Conservation (phyloP, 2,329 filamentous ascomycete genomes). For the Hirsutella rhossiliensis region DNA sequence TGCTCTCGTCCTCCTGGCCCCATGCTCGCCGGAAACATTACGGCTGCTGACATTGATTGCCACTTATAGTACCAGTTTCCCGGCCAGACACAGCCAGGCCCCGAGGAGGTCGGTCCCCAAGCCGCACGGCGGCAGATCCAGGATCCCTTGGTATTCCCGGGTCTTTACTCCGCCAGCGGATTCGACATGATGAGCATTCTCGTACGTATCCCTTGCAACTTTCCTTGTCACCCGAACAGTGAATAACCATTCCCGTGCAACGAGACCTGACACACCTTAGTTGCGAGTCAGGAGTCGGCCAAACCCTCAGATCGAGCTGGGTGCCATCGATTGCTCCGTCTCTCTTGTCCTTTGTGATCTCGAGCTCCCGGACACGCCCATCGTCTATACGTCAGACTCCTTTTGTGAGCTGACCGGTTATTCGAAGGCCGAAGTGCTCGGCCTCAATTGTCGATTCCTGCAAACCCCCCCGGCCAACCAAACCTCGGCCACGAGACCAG, state of each 20-base stretch:
- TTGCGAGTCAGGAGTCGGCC: constrained; percentile 55
- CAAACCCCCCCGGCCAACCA: constrained; percentile 54
- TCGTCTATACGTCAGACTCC: constrained; percentile 74
- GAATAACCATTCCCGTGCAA: too few relatives aligned
- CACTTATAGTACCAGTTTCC: constrained; percentile 3
- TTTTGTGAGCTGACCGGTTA: constrained; percentile 76
- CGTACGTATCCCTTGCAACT: constrained; percentile 23
- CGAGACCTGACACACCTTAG: constrained; percentile 14
- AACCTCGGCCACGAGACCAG: background rate
- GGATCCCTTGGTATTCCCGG: constrained; percentile 42
- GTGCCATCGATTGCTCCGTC: constrained; percentile 73
- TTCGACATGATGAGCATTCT: constrained; percentile 44
- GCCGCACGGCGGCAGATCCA: constrained; percentile 15
- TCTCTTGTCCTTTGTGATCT: constrained; percentile 76
- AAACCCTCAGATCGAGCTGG: constrained; percentile 67
- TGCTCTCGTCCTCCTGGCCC: too few relatives aligned
- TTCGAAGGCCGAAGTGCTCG: constrained; percentile 58
- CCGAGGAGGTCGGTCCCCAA: background rate
- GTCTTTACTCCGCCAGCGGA: constrained; percentile 41
- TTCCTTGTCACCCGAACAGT: background rate
- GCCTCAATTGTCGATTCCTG: constrained; percentile 74
- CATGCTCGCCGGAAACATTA: too few relatives aligned
- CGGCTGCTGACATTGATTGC: too few relatives aligned
- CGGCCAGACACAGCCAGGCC: background rate
- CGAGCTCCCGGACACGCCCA: constrained; percentile 58